Evolutionary conservation across 306 rosid genomes (phyloP).

Genomic region (Castanopsis chinensis): DNA sequence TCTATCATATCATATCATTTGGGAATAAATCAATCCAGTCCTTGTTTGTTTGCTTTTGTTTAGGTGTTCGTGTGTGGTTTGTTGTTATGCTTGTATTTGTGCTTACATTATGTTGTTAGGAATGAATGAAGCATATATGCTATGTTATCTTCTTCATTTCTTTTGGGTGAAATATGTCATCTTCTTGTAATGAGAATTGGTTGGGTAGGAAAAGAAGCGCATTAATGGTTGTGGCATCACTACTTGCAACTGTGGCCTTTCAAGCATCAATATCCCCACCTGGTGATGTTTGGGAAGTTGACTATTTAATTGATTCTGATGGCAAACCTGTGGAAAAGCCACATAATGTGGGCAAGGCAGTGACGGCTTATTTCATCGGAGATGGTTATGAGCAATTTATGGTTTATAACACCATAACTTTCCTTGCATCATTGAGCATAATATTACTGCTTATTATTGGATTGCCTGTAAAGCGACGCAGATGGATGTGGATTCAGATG

Average conservation of each 20-base stretch:
- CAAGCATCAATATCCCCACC: conserved; percentile 26
- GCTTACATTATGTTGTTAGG: neutral
- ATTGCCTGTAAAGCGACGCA: conserved; percentile 20
- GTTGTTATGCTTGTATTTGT: neutral
- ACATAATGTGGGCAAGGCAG: conserved; percentile 24
- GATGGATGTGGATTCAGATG: conserved; percentile 39
- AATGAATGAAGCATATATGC: neutral
- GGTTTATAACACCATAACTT: conserved; percentile 18
- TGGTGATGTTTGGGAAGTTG: conserved; percentile 29
- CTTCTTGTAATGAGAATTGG: conserved; percentile 11
- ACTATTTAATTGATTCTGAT: conserved; percentile 11
- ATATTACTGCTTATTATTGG: conserved; percentile 28
- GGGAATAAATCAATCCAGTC: neutral
- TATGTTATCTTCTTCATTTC: too few species aligned
- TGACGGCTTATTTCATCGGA: conserved; percentile 13
- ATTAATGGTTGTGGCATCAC: conserved; percentile 32
- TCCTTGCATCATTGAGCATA: conserved; percentile 29
- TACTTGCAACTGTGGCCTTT: conserved; percentile 28
- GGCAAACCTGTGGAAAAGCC: conserved; percentile 9
- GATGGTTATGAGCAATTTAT: neutral
- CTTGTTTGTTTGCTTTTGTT: neutral
- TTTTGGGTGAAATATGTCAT: too few species aligned
- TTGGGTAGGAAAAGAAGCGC: conserved; percentile 26
- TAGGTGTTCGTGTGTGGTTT: neutral
- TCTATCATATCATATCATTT: neutral